Base-by-base conservation (phyloP, 805 yeast species). In the Ogataea pignaliae region DNA sequence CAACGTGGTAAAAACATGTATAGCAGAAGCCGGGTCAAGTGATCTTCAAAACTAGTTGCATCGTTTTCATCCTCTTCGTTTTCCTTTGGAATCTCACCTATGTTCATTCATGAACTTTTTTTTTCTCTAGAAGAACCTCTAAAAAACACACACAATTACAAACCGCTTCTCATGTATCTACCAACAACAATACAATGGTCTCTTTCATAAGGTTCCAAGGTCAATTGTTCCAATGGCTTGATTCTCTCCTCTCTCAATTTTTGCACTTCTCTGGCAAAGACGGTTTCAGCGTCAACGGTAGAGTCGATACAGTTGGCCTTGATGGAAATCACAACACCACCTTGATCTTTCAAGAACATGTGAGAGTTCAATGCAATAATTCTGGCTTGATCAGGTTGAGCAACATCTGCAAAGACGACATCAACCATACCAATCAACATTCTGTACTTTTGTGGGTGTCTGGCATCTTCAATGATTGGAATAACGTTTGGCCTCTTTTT, bases 291-390 rank as follows among this genome's bases (percentile, higher is more conserved):
- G 69, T 90, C 98, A 47, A 91, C 98, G 49, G 99, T 93, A 39
- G 98, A 93, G 75, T 93, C 99, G 70, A 93, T 93, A 88, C 99
- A 93, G 89, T 93, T 93, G 62, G 99, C 99, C 82, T 93, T 93
- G 74, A 93, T 93, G 63, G 98, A 91, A 65, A 93, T 93, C 54
- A 93, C 93, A 56, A 93, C 99, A 68, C 96, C 96, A 73, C 99
- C 99, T 72, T 85, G 89, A 71, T 93, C 97, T 73, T 93, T 93
- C 68, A 93, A 80, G 85, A 93, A 93, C 80, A 91, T 78, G 72
- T 93, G 99, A 46, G 98, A 84, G 81, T 93, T 93, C 68, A 93
- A 82, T 42, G 98, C 99, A 69, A 93, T 91, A 68, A 93, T 93
- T 85, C 99, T 95, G 59, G 99, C 99, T 78, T 93, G 99, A 75